phyloP scores from a whole-genome alignment of 257 asterid genomes.

The Linderniella brevidens region DNA sequence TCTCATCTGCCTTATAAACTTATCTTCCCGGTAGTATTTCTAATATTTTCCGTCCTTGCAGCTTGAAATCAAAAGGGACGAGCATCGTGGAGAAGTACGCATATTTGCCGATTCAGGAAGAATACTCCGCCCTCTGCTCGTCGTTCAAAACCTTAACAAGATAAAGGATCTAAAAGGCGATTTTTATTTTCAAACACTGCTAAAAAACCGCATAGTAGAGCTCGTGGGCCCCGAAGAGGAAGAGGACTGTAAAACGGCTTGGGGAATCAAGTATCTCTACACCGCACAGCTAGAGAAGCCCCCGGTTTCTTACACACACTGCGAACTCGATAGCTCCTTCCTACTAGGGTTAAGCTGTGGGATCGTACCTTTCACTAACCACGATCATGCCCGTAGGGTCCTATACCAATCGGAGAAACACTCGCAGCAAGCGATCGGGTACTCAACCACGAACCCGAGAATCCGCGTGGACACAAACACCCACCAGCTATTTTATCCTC shows the following conservation, averaged over 20 bases:
- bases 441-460: constrained; percentile 45
- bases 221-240: constrained; percentile 91
- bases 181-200: constrained; percentile 40
- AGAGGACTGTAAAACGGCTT: constrained; percentile 76
- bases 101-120: constrained; percentile 89
- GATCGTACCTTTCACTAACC: constrained; percentile 76
- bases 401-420: constrained; percentile 91
- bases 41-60: constrained; percentile 20
- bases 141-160: constrained; percentile 52
- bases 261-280: constrained; percentile 59
- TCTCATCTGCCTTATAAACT: too few relatives aligned
- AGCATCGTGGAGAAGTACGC: constrained; percentile 55
- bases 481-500: constrained; percentile 83
- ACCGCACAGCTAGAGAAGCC: constrained; percentile 37
- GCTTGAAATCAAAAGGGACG: constrained; percentile 80
- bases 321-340: constrained; percentile 77
- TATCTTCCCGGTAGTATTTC: too few relatives aligned
- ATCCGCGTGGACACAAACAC: constrained; percentile 61
- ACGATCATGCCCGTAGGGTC: constrained; percentile 79
- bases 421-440: constrained; percentile 95
- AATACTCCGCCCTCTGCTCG: constrained; percentile 83
- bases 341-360: constrained; percentile 80
- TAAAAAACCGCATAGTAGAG: constrained; percentile 60
- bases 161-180: constrained; percentile 44
- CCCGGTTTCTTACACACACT: constrained; percentile 55